These are phyloP conservation scores for Xylariaceae sp. DNA, from an alignment of 2,329 filamentous ascomycete species.

Conservation along the genomic window DNA sequence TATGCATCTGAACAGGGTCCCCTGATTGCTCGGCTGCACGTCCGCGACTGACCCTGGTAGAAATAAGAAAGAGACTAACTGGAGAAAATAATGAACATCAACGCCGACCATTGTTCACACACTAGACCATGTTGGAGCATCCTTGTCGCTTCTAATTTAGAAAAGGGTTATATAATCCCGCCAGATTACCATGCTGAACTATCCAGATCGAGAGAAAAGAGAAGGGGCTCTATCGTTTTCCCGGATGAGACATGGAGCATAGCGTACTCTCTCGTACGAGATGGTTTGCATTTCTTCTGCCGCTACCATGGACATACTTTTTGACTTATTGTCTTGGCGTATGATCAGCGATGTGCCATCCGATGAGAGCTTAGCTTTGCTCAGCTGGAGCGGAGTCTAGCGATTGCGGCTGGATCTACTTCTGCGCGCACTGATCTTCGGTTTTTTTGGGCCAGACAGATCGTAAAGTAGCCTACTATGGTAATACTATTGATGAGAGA, in stretches of 20 bases:
- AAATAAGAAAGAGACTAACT: constrained; percentile 28
- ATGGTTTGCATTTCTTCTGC: constrained; percentile 25
- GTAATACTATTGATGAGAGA: too few relatives aligned
- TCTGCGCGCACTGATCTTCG: constrained; percentile 21
- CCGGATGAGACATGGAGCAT: not conserved
- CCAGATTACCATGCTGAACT: not conserved
- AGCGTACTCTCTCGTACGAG: constrained; percentile 3
- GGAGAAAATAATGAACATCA: not conserved
- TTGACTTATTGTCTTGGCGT: constrained; percentile 38
- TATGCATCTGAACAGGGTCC: constrained; percentile 36
- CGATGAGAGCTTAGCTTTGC: constrained; percentile 32
- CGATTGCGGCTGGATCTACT: constrained; percentile 33
- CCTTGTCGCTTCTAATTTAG: constrained; percentile 1
- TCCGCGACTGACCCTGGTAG: constrained; percentile 30
- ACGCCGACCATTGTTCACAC: constrained; percentile 10
- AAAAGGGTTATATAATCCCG: not conserved
- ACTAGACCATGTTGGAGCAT: constrained; percentile 1
- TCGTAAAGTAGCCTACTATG: not conserved
- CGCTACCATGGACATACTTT: constrained; percentile 25
- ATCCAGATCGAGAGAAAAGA: too few relatives aligned
- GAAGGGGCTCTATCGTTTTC: not conserved
- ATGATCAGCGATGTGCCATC: constrained; percentile 33
- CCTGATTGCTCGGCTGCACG: constrained; percentile 32
- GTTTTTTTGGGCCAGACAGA: constrained; percentile 9
- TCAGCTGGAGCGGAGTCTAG: constrained; percentile 32